Evolutionary conservation across 179 eudicot genomes (phyloP), one percentile per base, ranked within the genome.

Genomic region (Actinidia arguta): DNA sequence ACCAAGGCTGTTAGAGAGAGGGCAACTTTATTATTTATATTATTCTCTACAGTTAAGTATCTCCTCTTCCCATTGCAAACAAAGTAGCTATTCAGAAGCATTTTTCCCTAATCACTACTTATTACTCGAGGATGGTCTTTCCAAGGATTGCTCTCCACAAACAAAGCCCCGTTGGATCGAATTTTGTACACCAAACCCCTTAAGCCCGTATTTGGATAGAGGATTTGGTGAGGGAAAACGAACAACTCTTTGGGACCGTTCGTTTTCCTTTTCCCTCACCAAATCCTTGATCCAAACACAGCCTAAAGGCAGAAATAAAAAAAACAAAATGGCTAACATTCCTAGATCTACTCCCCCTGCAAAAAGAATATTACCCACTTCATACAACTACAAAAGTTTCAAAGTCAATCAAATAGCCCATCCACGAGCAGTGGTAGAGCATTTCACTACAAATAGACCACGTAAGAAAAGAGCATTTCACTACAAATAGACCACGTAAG

Each of bases 131-230:
- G n/a, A n/a, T n/a, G 66, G 79, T 75, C 48, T 54, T 8, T 39
- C 62, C 6, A 54, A 36, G 13, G 17, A 7, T 13, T 20, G 10
- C 39, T 55, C 66, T 73, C 77, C 61, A 50, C 61, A 73, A 73
- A 44, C n/a, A n/a, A 73, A 24, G 12, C 25, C 8, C 54, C 44
- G 14, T 73, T 25, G 44, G 7, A 73, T 51, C 13, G 22, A 7
- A 25, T 24, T 24, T 51, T 13, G 24, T 36, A 51, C 77, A 12
- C 22, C 77, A 73, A 73, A 51, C 77, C 77, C 25, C 76, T 51
- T 55, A 55, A 54, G n/a, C 63, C 54, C n/a, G 46, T 22, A 36
- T 25, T 75, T 16, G 78, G 31, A 72, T n/a, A n/a, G n/a, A n/a
- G n/a, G n/a, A n/a, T n/a, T n/a, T n/a, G n/a, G n/a, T n/a, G n/a